These are phyloP conservation scores for Leptographium wingfieldii DNA, from an alignment of 2,329 filamentous ascomycete species.

Conservation along the genomic window DNA sequence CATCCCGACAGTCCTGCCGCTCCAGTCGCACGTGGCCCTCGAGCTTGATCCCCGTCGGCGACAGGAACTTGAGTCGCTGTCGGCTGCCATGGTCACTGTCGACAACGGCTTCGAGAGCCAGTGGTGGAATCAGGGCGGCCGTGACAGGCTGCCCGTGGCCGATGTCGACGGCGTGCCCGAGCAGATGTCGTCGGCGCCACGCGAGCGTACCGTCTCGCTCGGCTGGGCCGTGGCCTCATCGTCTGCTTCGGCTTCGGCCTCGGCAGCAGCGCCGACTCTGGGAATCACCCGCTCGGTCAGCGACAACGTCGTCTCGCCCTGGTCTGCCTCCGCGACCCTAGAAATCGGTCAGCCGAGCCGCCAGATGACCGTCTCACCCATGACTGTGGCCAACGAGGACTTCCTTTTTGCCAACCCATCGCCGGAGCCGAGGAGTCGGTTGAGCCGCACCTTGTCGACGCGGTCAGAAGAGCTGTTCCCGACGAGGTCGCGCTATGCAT, in stretches of 20 bases:
- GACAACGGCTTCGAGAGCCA: conserved; percentile 46
- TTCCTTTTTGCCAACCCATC: conserved; percentile 10
- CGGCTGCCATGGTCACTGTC: conserved; percentile 41
- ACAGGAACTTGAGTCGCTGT: conserved; percentile 34
- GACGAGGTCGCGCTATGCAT: background rate
- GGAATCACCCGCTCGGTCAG: background rate
- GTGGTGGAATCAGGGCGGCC: conserved; percentile 40
- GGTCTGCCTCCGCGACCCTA: background rate
- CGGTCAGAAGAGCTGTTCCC: conserved; percentile 30
- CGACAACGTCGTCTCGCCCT: conserved; percentile 20
- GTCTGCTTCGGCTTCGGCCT: background rate
- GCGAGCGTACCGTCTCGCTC: conserved; percentile 12
- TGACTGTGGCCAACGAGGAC: conserved; percentile 11
- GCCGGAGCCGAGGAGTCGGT: conserved; percentile 8
- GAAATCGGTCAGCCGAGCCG: background rate
- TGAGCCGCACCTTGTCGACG: conserved; percentile 25
- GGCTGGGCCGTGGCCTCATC: conserved; percentile 16
- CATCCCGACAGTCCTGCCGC: conserved; percentile 7
- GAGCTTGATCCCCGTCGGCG: conserved; percentile 23
- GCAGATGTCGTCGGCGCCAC: conserved; percentile 4
- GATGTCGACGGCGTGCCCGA: conserved; percentile 11
- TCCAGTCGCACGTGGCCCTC: conserved; percentile 7
- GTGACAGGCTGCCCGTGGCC: conserved; percentile 16
- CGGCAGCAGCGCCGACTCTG: background rate
- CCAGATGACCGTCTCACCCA: conserved; percentile 4